Conservation (phyloP, 371 early-diverging fungal species). For the Batrachochytrium dendrobatidis region DNA sequence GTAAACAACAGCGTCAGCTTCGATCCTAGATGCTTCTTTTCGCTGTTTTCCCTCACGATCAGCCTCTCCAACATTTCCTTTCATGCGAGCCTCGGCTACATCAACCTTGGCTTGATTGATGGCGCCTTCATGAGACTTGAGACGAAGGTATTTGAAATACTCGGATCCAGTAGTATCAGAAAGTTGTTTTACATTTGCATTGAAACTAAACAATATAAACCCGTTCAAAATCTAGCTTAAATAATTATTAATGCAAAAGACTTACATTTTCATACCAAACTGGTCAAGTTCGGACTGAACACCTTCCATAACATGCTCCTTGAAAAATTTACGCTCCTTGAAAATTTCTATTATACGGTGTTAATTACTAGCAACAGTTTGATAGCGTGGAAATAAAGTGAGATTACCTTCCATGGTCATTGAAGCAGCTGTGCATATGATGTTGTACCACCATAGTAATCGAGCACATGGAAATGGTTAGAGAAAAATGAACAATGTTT, state of each 20-base stretch:
- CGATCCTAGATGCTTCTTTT: slow-evolving; percentile 29
- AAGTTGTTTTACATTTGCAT: slow-evolving; percentile 46
- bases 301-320: slow-evolving; percentile 34
- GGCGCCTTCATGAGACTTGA: slow-evolving; percentile 43
- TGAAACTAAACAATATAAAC: slow-evolving; percentile 43
- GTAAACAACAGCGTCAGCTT: slow-evolving; percentile 31
- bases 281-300: slow-evolving; percentile 47
- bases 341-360: slow-evolving; percentile 42
- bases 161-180: slow-evolving; percentile 39
- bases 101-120: slow-evolving; percentile 52
- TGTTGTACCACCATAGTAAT: too few relatives aligned
- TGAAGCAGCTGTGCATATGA: neutral
- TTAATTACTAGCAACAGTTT: neutral
- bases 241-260: too few relatives aligned
- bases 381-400: neutral
- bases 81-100: slow-evolving; percentile 39
- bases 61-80: slow-evolving; percentile 43
- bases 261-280: too few relatives aligned
- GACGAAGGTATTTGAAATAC: slow-evolving; percentile 45
- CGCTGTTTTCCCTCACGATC: slow-evolving; percentile 36
- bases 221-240: too few relatives aligned
- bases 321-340: slow-evolving; percentile 33
- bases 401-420: neutral
- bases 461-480: slow-evolving; percentile 11
- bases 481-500: slow-evolving; percentile 8